Evolutionary conservation across 345 rosid species (phyloP).

Genomic region (Eucalyptus leucophloia): DNA sequence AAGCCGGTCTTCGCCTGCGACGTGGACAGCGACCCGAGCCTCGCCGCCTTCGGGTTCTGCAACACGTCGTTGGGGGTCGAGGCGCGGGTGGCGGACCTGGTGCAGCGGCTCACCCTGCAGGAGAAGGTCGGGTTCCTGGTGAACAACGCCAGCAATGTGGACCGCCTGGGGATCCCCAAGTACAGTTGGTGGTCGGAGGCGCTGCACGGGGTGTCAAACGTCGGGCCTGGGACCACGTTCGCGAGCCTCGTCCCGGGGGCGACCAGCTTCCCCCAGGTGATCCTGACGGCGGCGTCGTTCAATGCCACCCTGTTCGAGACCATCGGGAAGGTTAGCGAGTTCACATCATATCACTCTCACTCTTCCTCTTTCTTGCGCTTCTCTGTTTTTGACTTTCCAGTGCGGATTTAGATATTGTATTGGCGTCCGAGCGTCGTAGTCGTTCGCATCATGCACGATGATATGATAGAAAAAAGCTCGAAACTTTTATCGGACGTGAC

Average conservation of each 20-base stretch:
- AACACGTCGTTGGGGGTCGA: constrained; percentile 20
- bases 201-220: constrained; percentile 75
- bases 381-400: neutral
- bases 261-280: constrained; percentile 92
- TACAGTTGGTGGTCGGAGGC: constrained; percentile 99
- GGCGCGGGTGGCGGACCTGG: constrained; percentile 61
- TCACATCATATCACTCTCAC: too few species aligned
- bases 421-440: neutral
- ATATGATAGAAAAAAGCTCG: neutral
- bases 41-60: constrained; percentile 52
- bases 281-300: constrained; percentile 88
- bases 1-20: constrained; percentile 75
- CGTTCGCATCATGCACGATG: neutral
- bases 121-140: constrained; percentile 65
- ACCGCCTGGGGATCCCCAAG: constrained; percentile 66
- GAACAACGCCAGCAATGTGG: constrained; percentile 37
- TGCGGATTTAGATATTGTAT: neutral
- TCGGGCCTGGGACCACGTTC: constrained; percentile 67
- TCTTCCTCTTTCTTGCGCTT: neutral
- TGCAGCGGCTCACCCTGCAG: constrained; percentile 55
- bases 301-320: constrained; percentile 66
- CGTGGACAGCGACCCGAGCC: constrained; percentile 23
- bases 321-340: constrained; percentile 66
- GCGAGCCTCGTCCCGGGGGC: constrained; percentile 64
- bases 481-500: neutral